A percentile compares a stretch with the other conserved stretches of the same genome.
These are phyloP conservation scores for Beta corolliflora DNA, from an alignment of 179 eudicot genomes.

Conservation along the genomic window DNA sequence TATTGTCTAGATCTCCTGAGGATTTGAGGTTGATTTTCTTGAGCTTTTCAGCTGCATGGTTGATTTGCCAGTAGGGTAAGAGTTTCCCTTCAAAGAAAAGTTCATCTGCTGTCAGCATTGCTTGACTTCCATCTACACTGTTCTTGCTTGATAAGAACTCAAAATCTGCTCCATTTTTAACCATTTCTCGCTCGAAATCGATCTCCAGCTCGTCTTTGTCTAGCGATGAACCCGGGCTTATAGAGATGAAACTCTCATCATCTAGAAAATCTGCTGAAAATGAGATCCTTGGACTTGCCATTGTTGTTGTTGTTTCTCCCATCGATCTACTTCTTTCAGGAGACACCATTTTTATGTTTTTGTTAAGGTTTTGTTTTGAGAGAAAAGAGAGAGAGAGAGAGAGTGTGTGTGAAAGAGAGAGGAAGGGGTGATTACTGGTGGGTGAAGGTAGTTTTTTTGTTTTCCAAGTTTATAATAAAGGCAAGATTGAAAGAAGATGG, in stretches of 20 bases:
- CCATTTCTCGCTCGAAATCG: slow-evolving; percentile 16
- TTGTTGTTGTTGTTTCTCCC: slow-evolving; percentile 34
- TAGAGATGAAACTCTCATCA: slow-evolving; percentile 58
- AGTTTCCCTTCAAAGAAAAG: slow-evolving; percentile 76
- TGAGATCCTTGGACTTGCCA: slow-evolving; percentile 64
- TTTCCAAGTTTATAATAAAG: slow-evolving; percentile 1
- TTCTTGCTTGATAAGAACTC: slow-evolving; percentile 67
- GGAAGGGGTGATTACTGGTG: slow-evolving; percentile 15
- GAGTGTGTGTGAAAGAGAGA: slow-evolving; percentile 12
- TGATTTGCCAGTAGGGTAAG: slow-evolving; percentile 66
- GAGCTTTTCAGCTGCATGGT: slow-evolving; percentile 60
- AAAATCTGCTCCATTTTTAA: slow-evolving; percentile 37
- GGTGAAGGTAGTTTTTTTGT: slow-evolving; percentile 7
- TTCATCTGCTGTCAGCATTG: slow-evolving; percentile 84
- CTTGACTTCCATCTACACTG: slow-evolving; percentile 21
- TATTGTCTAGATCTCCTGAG: slow-evolving; percentile 15
- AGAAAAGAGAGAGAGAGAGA: neutral
- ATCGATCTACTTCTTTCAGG: slow-evolving; percentile 41
- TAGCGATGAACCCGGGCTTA: slow-evolving; percentile 48
- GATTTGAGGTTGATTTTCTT: slow-evolving; percentile 45
- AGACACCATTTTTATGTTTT: slow-evolving; percentile 51
- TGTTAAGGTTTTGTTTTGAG: neutral
- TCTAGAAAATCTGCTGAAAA: slow-evolving; percentile 78
- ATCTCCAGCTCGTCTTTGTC: slow-evolving; percentile 28
- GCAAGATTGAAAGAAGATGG: neutral